Conservation (phyloP, 1,284 basidiomycete species). For the Ganoderma resinaceum region DNA sequence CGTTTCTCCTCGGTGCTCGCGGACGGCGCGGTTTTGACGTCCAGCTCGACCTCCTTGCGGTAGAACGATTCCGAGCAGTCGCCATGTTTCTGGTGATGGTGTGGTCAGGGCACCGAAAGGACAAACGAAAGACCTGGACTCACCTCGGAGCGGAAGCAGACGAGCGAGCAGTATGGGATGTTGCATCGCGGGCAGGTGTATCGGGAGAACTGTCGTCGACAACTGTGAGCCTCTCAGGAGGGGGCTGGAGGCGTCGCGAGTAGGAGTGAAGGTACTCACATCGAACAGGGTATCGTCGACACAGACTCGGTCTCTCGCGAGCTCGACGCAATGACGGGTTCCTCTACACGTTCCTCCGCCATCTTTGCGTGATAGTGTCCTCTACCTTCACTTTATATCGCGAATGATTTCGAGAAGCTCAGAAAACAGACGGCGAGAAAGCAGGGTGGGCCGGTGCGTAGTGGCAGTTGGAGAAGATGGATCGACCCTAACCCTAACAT, state of each 20-base stretch:
- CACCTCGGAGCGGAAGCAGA: slow-evolving; percentile 79
- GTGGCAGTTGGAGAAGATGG: not conserved
- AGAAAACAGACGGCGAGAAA: not conserved
- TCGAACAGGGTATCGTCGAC: slow-evolving; percentile 43
- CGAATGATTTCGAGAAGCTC: not conserved
- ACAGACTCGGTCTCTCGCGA: slow-evolving; percentile 26
- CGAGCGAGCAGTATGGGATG: slow-evolving; percentile 77
- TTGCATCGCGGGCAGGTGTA: slow-evolving; percentile 87
- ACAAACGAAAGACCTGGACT: slow-evolving; percentile 27
- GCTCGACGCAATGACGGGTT: slow-evolving; percentile 25
- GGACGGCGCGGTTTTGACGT: slow-evolving; percentile 61
- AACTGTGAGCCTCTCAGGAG: slow-evolving; percentile 52
- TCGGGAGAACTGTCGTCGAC: slow-evolving; percentile 74
- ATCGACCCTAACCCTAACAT: not conserved
- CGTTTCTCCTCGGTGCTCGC: slow-evolving; percentile 60
- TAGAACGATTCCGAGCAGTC: slow-evolving; percentile 82
- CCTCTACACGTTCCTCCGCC: slow-evolving; percentile 3
- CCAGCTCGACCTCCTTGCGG: slow-evolving; percentile 68
- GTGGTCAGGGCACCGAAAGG: not conserved
- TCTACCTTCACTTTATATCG: not conserved
- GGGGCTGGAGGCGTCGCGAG: not conserved
- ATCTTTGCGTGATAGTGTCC: not conserved
- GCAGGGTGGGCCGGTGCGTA: not conserved
- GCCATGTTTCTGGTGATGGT: slow-evolving; percentile 56
- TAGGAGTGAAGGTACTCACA: slow-evolving; percentile 39